phyloP scores from a whole-genome alignment of 768 basidiomycete genomes.

The Leccinellum luteum region DNA sequence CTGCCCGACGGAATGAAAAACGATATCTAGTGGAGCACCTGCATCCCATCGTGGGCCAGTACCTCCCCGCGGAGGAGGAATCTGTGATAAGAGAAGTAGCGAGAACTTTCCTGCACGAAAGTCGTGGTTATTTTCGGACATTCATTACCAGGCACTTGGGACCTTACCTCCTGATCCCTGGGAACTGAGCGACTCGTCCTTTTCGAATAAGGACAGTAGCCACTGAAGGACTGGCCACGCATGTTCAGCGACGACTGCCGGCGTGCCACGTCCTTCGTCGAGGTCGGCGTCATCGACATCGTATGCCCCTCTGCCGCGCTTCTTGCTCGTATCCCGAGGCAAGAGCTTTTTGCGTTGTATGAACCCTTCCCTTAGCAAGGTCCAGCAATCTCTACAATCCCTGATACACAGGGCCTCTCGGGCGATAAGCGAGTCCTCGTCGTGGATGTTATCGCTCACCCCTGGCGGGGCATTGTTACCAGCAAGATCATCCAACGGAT shows the following conservation, averaged over 20 bases:
- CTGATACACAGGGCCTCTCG: constrained; percentile 52
- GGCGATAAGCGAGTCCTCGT: constrained; percentile 57
- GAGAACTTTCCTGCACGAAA: constrained; percentile 41
- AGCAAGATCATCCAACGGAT: constrained; percentile 28
- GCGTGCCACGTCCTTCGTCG: constrained; percentile 15
- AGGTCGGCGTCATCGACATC: constrained; percentile 28
- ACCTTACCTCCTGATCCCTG: constrained; percentile 28
- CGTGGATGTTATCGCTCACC: constrained; percentile 30
- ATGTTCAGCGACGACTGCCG: constrained; percentile 48
- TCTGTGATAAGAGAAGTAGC: constrained; percentile 53
- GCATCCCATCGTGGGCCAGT: constrained; percentile 54
- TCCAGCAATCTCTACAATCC: constrained; percentile 59
- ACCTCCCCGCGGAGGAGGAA: constrained; percentile 51
- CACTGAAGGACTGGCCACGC: constrained; percentile 75
- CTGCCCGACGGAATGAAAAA: constrained; percentile 38
- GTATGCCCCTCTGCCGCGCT: constrained; percentile 29
- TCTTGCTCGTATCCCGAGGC: constrained; percentile 25
- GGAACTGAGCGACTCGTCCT: constrained; percentile 48
- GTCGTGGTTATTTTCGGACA: constrained; percentile 8
- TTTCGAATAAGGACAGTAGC: constrained; percentile 65
- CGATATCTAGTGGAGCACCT: constrained; percentile 47
- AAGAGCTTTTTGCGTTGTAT: constrained; percentile 35
- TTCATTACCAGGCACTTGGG: constrained; percentile 1
- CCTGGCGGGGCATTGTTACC: constrained; percentile 1
- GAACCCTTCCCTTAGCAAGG: constrained; percentile 55